phyloP scores from a whole-genome alignment of 371 early-diverging fungal genomes.

The Syncephalastrum sp. region DNA sequence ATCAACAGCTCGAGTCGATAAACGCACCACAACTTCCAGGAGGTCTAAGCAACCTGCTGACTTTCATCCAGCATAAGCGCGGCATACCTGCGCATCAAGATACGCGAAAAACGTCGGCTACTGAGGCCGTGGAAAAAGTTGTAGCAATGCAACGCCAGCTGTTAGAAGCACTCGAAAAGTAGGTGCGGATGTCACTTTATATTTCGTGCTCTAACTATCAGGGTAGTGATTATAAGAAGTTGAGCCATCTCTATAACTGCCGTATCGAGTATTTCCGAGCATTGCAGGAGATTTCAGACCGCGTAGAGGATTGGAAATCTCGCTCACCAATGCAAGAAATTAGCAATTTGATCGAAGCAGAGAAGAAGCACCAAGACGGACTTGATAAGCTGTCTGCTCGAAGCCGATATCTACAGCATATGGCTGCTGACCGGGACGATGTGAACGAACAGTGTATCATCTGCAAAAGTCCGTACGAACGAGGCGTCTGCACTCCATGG shows the following conservation, averaged over 20 bases:
- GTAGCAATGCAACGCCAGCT: no score
- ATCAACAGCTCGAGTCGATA: no score
- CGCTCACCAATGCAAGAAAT: constrained; percentile 27
- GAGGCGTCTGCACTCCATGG: no score
- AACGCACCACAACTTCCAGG: no score
- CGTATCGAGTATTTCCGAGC: constrained; percentile 59
- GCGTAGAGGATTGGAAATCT: constrained; percentile 28
- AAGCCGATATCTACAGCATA: constrained; percentile 43
- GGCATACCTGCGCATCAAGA: no score
- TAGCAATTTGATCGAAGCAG: constrained; percentile 20
- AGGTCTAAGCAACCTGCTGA: neutral
- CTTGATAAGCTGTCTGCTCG: constrained; percentile 29
- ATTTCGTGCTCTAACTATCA: no score
- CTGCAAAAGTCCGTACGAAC: no score
- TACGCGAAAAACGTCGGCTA: no score
- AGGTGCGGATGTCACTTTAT: no score
- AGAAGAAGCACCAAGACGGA: constrained; percentile 17
- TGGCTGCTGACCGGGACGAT: constrained; percentile 20
- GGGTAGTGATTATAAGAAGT: constrained; percentile 25
- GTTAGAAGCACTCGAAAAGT: no score
- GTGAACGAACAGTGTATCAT: neutral
- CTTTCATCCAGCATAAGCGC: neutral
- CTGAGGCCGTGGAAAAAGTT: no score
- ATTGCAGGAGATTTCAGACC: constrained; percentile 60
- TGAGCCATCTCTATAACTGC: constrained; percentile 34